Base-by-base conservation (phyloP, 2,329 filamentous ascomycete genomes). In the Phyllosticta citribraziliensis region DNA sequence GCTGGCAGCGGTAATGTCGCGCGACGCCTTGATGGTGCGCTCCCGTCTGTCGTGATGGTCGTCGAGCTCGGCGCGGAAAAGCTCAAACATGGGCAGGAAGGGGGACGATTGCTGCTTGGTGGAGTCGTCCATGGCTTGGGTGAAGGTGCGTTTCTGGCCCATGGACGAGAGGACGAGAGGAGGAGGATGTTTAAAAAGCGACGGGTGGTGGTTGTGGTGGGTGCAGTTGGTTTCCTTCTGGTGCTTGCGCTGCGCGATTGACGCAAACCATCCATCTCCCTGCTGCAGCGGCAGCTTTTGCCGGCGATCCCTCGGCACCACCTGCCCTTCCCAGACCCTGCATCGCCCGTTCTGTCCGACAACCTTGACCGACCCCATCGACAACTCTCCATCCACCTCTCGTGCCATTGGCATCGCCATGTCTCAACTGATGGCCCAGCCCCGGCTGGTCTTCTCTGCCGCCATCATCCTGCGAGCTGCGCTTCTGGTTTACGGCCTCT, bases 41-140 rank as follows among this genome's bases (percentile, higher is more conserved):
- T 97, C 92, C 61, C 91, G 84, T 17, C 94, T 87, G 75, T 97
- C 94, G 74, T 99, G 90, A 72, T 97, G 93, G 75, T 94, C 85
- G 70, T 99, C 94, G 27, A 99, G 80, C 75, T 97, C 92, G 69
- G 88, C 82, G 57, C 92, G 87, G 73, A 97, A 96, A 8, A 74
- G 77, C 73, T 90, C 88, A 72, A 99, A 99, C 82, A 97, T 91
- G 66, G 86, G 72, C 63, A 82, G 72, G 64, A 80, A 79, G 1
- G 78, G 76, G 61, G 79, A 79, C 8, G 66, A 53, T 63, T 72
- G 69, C 47, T 69, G 69, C 5, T 66, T 61, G 64, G 70, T 70
- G 12, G 53, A 40, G 20, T 70, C 70, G 58, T 63, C 69, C 72
- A 74, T 75, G 11, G 65, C 67, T 63, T 69, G 69, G 65, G 73